Evolutionary conservation across 768 basidiomycete genomes (phyloP).

Genomic region (Mycena sanguinolenta): DNA sequence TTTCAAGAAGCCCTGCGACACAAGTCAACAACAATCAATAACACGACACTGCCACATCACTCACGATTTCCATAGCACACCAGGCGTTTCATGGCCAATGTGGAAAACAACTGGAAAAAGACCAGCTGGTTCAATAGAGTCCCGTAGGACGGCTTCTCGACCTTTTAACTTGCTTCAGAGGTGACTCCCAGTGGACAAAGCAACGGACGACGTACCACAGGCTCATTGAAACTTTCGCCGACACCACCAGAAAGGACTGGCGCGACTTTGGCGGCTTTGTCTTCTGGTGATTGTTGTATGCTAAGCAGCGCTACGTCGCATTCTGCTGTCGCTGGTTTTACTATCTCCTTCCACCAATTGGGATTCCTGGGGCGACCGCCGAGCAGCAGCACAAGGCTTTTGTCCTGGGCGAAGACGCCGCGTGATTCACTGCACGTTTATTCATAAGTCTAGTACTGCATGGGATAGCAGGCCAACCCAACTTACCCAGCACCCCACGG

Average conservation of each 20-base stretch:
- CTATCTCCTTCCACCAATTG: no score
- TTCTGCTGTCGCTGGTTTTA: no score
- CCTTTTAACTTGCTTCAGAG: no score
- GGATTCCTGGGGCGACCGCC: no score
- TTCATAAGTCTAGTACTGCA: neutral
- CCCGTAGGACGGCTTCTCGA: neutral
- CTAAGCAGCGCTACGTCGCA: neutral
- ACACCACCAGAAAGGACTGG: neutral
- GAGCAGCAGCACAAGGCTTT: no score
- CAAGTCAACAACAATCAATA: neutral
- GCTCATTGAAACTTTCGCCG: slow-evolving; percentile 6
- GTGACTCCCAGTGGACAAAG: no score
- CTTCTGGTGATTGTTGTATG: neutral
- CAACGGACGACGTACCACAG: neutral
- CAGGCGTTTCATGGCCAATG: neutral
- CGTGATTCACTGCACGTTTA: neutral
- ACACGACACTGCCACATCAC: neutral
- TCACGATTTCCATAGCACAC: slow-evolving; percentile 15
- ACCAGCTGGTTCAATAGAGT: slow-evolving; percentile 4
- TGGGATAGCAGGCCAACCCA: no score
- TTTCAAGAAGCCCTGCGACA: neutral
- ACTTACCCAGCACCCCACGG: slow-evolving; percentile 10
- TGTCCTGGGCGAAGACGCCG: neutral
- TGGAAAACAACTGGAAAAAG: slow-evolving; percentile 3
- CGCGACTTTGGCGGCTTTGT: neutral